Evolutionary conservation across 768 basidiomycete species (phyloP).

Genomic region (Infundibulicybe gibba): DNA sequence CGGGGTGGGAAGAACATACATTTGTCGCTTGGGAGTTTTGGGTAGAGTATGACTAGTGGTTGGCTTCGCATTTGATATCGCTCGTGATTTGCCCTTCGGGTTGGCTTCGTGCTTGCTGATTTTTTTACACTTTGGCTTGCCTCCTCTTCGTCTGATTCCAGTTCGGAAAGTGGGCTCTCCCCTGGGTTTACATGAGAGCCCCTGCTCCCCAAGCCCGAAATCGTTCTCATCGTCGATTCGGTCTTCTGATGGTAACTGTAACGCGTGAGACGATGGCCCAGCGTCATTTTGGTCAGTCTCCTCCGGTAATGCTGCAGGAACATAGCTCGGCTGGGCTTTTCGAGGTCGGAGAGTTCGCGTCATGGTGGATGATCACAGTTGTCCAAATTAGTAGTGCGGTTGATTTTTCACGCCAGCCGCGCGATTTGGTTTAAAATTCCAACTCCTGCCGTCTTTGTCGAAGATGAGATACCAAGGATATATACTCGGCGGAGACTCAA

Average conservation of each 20-base stretch:
- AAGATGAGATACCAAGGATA: too few relatives aligned
- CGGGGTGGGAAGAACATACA: conserved; percentile 58
- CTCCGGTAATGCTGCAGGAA: conserved; percentile 27
- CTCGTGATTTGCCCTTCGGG: conserved; percentile 4
- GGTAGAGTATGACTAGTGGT: conserved; percentile 19
- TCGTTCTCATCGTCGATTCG: conserved; percentile 46
- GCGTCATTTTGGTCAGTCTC: conserved; percentile 21
- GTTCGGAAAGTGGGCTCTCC: conserved; percentile 10
- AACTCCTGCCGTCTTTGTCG: too few relatives aligned
- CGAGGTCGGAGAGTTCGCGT: conserved; percentile 53
- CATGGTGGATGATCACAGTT: conserved; percentile 29
- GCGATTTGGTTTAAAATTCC: too few relatives aligned
- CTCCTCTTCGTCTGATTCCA: conserved; percentile 23
- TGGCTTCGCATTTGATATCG: conserved; percentile 1
- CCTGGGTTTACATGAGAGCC: conserved; percentile 12
- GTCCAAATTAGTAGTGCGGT: too few relatives aligned
- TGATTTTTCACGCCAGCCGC: too few relatives aligned
- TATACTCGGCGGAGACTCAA: too few relatives aligned
- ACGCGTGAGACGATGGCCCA: conserved; percentile 41
- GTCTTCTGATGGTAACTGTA: conserved; percentile 11
- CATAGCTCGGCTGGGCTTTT: conserved; percentile 49
- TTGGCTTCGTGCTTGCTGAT: conserved; percentile 8
- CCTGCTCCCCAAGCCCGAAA: conserved; percentile 43
- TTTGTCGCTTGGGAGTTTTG: conserved; percentile 42
- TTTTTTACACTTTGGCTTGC: conserved; percentile 12